Percentiles rank a stretch among this genome's conserved stretches.
Evolutionary conservation across 192 early-diverging fungal genomes (phyloP).

Genomic region (Entomortierella beljakovae): DNA sequence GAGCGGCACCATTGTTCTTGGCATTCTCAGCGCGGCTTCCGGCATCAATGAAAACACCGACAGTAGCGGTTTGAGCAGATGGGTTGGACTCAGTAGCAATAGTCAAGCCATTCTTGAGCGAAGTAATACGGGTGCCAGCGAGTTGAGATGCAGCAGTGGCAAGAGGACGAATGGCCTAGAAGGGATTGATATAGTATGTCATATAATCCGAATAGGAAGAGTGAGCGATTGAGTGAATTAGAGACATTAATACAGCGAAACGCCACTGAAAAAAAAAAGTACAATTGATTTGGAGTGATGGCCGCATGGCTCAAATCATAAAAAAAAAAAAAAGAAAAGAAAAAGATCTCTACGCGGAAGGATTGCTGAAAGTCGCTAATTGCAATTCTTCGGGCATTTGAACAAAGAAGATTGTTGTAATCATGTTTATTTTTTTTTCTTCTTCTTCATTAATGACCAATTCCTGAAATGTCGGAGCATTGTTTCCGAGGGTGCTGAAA

Average conservation of each 20-base stretch:
- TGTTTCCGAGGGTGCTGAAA: neutral
- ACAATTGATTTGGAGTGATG: too few species aligned
- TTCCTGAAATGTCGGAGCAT: neutral
- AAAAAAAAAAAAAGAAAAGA: too few species aligned
- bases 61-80: constrained; percentile 84
- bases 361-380: too few species aligned
- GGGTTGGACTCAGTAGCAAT: constrained; percentile 88
- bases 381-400: too few species aligned
- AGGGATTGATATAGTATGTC: neutral
- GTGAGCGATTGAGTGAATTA: too few species aligned
- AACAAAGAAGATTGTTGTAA: neutral
- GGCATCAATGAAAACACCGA: constrained; percentile 92
- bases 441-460: neutral
- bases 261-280: too few species aligned
- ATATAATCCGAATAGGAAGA: neutral
- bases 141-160: constrained; percentile 57
- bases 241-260: too few species aligned
- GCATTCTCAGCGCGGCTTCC: constrained; percentile 86
- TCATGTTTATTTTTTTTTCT: too few species aligned
- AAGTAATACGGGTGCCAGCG: constrained; percentile 72
- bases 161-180: constrained; percentile 62
- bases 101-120: constrained; percentile 84
- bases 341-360: too few species aligned
- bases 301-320: too few species aligned
- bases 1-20: constrained; percentile 94